Evolutionary conservation across 805 yeast genomes (phyloP).

Genomic region (Metschnikowia orientalis): DNA sequence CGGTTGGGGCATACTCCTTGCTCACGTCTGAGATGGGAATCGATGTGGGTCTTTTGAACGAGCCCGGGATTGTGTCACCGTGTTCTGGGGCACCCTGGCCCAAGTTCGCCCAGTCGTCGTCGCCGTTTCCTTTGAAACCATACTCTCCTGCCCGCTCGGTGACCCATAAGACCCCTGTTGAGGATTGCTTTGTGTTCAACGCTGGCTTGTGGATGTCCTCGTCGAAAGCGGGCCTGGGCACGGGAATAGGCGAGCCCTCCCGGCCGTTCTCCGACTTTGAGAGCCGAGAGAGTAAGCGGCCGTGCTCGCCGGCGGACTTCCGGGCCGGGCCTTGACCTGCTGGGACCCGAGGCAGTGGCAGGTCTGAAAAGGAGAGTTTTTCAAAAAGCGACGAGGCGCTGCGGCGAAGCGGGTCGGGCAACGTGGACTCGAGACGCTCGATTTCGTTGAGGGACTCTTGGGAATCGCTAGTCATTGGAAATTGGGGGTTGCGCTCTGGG

Average conservation of each 20-base stretch:
- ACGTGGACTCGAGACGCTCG: conserved; percentile 39
- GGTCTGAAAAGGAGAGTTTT: conserved; percentile 21
- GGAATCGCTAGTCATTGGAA: conserved; percentile 19
- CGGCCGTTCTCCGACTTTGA: conserved; percentile 32
- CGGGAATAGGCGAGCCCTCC: conserved; percentile 46
- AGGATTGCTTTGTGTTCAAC: conserved; percentile 52
- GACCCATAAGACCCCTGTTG: conserved; percentile 63
- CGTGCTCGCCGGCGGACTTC: conserved; percentile 15
- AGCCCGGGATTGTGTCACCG: conserved; percentile 54
- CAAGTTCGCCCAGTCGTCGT: conserved; percentile 50
- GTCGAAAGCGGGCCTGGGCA: conserved; percentile 44
- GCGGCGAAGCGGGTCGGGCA: conserved; percentile 37
- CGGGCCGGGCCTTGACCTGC: conserved; percentile 11
- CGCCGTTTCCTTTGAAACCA: conserved; percentile 43
- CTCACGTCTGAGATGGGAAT: conserved; percentile 45
- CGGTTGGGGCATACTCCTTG: conserved; percentile 58
- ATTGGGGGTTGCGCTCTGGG: conserved; percentile 2
- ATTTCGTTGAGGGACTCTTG: conserved; percentile 33
- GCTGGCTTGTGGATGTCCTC: conserved; percentile 52
- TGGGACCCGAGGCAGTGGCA: conserved; percentile 27
- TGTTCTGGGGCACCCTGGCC: conserved; percentile 68
- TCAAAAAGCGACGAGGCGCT: conserved; percentile 39
- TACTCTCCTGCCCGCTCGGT: conserved; percentile 57
- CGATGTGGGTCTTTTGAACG: conserved; percentile 48
- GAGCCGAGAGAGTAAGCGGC: conserved; percentile 26